Evolutionary conservation across 2,329 filamentous ascomycete species (phyloP), one percentile per base, ranked within the genome.

Genomic region (Aspergillus hortae): DNA sequence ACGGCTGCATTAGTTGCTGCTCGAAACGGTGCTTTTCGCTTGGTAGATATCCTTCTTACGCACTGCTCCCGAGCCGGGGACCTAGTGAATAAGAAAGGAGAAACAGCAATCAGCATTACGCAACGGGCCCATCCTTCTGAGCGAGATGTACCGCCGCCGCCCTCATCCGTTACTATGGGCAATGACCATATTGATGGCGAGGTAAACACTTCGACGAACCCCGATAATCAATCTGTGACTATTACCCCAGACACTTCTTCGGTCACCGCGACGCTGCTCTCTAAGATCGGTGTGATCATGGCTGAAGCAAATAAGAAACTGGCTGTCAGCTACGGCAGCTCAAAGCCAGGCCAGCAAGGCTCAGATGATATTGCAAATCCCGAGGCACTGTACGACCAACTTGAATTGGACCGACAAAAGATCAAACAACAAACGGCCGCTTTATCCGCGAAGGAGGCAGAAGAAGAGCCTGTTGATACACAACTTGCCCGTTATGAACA

Each of bases 1-100:
- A 97, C 94, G 0, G 92, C 94, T 0, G 90, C 92, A 9, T 86
- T 91, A 64, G 87, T 90, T 52, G 90, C 91, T 51, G 90, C 92
- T 15, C 86, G 91, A 42, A 96, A 97, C 55, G 83, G 83, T 62
- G 95, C 92, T 59, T 87, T 96, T 51, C 88, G 94, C 55, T 78
- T 84, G 48, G 82, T 84, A n/a, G 77, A 80, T 45, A 75, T 74
- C 79, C 86, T 76, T 71, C 90, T 76, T 71, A 92, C 68, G 32
- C 87, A 92, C 46, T 90, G 92, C 54, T 92, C 92, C 3, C 71
- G 75, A 33, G 84, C 86, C 2, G 88, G 90, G 0, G 86, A 95
- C 63, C 87, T 97, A 49, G 80, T 84, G 17, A 99, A 97, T 67
- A 78, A 84, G 48, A 84, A 90, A 51, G 90, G 91, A 25, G 81